Conservation (phyloP, 257 asterid species). For the Ophiorrhiza pumila region DNA sequence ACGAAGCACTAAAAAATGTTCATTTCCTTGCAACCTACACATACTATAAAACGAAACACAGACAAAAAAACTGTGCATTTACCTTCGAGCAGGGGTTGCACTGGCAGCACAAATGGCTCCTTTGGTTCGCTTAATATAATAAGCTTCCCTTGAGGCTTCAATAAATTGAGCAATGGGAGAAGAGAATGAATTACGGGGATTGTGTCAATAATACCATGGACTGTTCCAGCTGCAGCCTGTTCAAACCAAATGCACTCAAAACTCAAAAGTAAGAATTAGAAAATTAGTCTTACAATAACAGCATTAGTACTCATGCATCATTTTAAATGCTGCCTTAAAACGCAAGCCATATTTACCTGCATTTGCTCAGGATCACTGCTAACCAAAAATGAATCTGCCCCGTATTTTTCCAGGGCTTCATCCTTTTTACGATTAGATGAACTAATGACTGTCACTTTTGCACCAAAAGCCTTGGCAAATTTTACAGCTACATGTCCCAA, state of each 20-base stretch:
- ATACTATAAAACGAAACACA: no score
- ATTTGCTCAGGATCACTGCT: constrained; percentile 41
- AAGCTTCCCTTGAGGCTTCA: constrained; percentile 49
- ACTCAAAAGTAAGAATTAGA: no score
- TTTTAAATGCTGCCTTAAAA: no score
- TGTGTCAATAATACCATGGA: constrained; percentile 59
- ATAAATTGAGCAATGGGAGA: constrained; percentile 35
- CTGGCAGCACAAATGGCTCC: constrained; percentile 41
- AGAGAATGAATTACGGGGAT: constrained; percentile 45
- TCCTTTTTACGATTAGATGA: constrained; percentile 35
- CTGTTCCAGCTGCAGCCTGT: no score
- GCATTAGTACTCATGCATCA: no score
- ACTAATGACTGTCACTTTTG: constrained; percentile 40
- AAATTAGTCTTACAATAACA: no score
- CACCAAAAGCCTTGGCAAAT: constrained; percentile 43
- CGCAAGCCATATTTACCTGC: constrained; percentile 18
- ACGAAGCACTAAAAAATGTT: no score
- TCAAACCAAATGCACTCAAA: no score
- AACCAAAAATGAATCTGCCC: constrained; percentile 40
- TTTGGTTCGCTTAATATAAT: constrained; percentile 44
- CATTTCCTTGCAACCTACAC: background rate
- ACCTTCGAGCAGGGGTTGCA: constrained; percentile 38
- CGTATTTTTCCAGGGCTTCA: constrained; percentile 40
- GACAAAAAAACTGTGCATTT: no score
- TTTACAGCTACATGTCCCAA: no score